A percentile compares a stretch with the other conserved stretches of the same genome.
Evolutionary conservation across 805 yeast species (phyloP).

Genomic region (Ascoidea asiatica): DNA sequence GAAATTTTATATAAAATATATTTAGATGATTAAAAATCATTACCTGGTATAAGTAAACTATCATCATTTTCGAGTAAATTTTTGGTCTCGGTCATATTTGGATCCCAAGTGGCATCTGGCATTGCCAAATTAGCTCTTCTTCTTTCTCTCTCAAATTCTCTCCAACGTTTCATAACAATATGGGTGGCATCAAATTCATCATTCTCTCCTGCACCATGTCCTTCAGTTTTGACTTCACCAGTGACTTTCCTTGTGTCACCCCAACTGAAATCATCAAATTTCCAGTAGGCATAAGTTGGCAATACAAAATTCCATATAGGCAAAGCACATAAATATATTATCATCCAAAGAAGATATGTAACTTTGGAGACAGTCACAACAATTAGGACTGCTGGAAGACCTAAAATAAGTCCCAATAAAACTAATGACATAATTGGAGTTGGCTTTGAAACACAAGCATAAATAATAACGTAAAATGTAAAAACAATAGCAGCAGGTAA

Average conservation of each 20-base stretch:
- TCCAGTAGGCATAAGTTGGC: conserved; percentile 85
- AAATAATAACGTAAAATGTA: conserved; percentile 64
- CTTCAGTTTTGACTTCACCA: conserved; percentile 52
- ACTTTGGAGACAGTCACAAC: conserved; percentile 67
- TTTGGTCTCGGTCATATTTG: conserved; percentile 13
- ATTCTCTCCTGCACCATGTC: conserved; percentile 42
- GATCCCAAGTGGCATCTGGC: conserved; percentile 29
- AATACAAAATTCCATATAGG: conserved; percentile 92
- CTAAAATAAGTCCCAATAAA: conserved; percentile 66
- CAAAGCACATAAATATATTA: conserved; percentile 61
- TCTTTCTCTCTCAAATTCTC: conserved; percentile 74
- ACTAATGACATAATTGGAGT: conserved; percentile 69
- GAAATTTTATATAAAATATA: no score
- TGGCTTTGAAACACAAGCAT: conserved; percentile 58
- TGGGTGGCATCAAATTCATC: conserved; percentile 89
- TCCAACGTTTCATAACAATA: conserved; percentile 88
- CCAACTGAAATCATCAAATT: conserved; percentile 93
- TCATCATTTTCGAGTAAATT: background rate
- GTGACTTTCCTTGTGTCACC: conserved; percentile 83
- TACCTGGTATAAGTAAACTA: background rate
- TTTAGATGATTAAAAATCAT: background rate
- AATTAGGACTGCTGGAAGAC: conserved; percentile 73
- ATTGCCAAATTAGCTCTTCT: conserved; percentile 10
- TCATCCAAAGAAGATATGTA: conserved; percentile 67
- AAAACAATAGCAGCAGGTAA: conserved; percentile 80